Evolutionary conservation across 495 filamentous ascomycete genomes (phyloP).

Genomic region (Penicillium simplicissimum): DNA sequence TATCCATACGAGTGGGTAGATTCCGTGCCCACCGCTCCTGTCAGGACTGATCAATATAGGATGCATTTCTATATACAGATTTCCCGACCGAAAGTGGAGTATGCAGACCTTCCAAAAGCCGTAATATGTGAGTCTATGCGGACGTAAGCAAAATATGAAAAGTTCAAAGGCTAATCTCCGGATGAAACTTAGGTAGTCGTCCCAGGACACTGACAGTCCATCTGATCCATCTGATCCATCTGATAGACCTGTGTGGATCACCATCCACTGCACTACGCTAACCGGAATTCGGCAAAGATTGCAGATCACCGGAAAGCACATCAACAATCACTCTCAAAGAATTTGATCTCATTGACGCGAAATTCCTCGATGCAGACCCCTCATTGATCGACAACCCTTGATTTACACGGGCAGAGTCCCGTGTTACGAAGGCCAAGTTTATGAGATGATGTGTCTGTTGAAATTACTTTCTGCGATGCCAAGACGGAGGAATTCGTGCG

Average conservation of each 20-base stretch:
- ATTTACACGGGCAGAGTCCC: conserved; percentile 1
- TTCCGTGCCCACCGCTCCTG: neutral
- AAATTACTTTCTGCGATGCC: neutral
- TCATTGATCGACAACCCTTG: neutral
- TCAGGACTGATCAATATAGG: neutral
- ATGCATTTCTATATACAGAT: neutral
- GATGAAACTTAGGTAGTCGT: neutral
- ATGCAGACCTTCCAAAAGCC: neutral
- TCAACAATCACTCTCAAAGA: neutral
- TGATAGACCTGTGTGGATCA: neutral
- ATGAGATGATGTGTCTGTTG: neutral
- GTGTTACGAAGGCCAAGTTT: neutral
- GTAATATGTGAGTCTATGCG: neutral
- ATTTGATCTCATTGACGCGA: conserved; percentile 1
- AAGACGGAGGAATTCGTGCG: conserved; percentile 17
- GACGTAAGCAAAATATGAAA: neutral
- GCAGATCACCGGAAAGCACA: neutral
- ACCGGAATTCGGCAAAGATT: neutral
- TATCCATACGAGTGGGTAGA: neutral
- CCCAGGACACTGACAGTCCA: neutral
- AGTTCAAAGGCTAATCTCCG: neutral
- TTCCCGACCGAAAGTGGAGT: neutral
- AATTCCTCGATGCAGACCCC: neutral
- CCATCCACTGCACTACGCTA: neutral
- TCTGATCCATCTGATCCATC: neutral